These are phyloP conservation scores for Aspergillus avenaceus DNA, from an alignment of 495 filamentous ascomycete species.

Conservation along the genomic window DNA sequence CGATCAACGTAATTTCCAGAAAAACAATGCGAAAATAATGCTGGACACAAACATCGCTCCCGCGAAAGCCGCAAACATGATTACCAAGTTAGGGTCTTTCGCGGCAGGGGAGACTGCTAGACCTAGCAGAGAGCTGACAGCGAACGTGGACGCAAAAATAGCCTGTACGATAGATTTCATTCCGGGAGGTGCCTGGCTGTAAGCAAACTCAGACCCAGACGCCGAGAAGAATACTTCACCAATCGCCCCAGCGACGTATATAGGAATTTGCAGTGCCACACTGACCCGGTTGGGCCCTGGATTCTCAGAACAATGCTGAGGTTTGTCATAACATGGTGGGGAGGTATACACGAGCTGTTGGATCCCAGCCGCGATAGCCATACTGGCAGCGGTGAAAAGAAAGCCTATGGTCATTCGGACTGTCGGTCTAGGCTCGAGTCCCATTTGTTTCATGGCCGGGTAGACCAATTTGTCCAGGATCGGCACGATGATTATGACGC, in stretches of 20 bases:
- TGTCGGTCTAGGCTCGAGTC: too few relatives aligned
- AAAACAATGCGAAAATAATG: conserved; percentile 4
- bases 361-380: conserved; percentile 46
- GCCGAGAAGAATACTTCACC: conserved; percentile 57
- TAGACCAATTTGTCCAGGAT: too few relatives aligned
- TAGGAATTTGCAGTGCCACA: conserved; percentile 51
- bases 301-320: conserved; percentile 32
- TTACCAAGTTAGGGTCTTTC: conserved; percentile 22
- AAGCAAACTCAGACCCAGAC: conserved; percentile 46
- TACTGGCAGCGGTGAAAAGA: conserved; percentile 32
- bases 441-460: too few relatives aligned
- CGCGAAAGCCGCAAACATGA: conserved; percentile 15
- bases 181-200: conserved; percentile 25
- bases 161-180: conserved; percentile 31
- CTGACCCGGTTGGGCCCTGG: conserved; percentile 37
- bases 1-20: conserved; percentile 7
- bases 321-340: conserved; percentile 48
- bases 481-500: conserved; percentile 59
- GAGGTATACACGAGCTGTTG: conserved; percentile 35
- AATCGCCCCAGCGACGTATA: conserved; percentile 53
- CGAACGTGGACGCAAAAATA: conserved; percentile 17
- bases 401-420: conserved; percentile 49
- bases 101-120: conserved; percentile 26
- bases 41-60: conserved; percentile 9
- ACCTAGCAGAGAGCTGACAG: conserved; percentile 20